phyloP scores from a whole-genome alignment of 2,329 filamentous ascomycete genomes.

The Neoarthrinium moseri region DNA sequence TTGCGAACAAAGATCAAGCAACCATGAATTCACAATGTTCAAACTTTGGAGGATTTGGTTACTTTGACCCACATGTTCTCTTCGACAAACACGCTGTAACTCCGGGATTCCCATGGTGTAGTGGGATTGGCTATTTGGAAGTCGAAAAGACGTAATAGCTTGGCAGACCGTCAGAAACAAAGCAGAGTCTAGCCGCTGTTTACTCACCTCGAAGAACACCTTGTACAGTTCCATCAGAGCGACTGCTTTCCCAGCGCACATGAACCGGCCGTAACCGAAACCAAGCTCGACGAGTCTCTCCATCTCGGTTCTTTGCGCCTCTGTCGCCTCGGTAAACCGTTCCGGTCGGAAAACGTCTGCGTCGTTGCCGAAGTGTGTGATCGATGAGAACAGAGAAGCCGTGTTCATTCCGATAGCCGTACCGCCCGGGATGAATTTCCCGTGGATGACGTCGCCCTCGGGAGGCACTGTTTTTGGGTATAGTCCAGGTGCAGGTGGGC shows the following conservation, averaged over 20 bases:
- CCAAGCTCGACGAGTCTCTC: conserved; percentile 33
- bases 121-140: conserved; percentile 25
- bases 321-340: conserved; percentile 38
- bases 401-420: conserved; percentile 34
- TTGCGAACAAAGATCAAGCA: too few species aligned
- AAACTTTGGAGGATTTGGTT: conserved; percentile 10
- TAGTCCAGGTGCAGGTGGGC: conserved; percentile 26
- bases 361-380: conserved; percentile 31
- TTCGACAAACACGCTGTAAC: conserved; percentile 21
- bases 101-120: conserved; percentile 15
- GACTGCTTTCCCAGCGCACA: conserved; percentile 40
- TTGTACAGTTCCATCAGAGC: conserved; percentile 43
- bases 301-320: conserved; percentile 28
- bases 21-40: too few species aligned
- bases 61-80: conserved; percentile 24
- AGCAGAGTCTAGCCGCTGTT: too few species aligned
- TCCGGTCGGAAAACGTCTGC: conserved; percentile 41
- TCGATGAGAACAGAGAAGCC: conserved; percentile 29
- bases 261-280: conserved; percentile 37
- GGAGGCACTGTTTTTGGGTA: conserved; percentile 22
- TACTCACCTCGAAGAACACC: conserved; percentile 37
- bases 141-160: conserved; percentile 26
- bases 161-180: too few species aligned
- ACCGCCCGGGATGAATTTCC: conserved; percentile 33
- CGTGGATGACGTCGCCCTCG: conserved; percentile 25